Evolutionary conservation across 1,284 basidiomycete species (phyloP), one percentile per base, ranked within the genome.

Genomic region (Tylopilus sp.): DNA sequence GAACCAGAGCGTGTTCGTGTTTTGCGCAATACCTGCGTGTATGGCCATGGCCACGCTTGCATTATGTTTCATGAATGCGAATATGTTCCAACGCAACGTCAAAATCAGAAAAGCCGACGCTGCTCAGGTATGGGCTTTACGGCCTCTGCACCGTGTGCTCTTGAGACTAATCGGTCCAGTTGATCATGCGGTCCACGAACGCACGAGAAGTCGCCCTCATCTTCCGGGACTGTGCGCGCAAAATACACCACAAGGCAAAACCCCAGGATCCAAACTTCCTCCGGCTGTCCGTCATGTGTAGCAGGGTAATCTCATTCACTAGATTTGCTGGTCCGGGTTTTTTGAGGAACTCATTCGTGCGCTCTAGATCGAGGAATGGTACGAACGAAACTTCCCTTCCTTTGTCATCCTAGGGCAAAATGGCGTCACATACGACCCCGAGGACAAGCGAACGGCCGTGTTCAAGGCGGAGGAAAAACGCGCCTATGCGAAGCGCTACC

Each of bases 41-140:
- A 98, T 99, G 96, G 94, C 96, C 1, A 89, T 99, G 58, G 95
- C 97, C 6, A 99, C 95, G 7, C 75, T 99, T 23, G 82, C 89
- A 42, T 68, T 89, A 46, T 96, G 94, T 70, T 97, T 95, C 72
- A 92, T 91, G 89, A 99, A 99, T 71, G 81, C 83, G 2, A 74
- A 77, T n/a, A 89, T 99, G 74, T 84, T 97, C 69, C 79, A 89
- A 60, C 73, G 80, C 61, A 97, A 97, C 63, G 86, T 98, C 68
- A 98, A 99, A 73, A 99, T 99, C 60, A 81, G 96, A 49, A 96
- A 95, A 66, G 92, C 92, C 1, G 81, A 89, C 59, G 93, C 95
- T 29, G 91, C 94, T 5, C 65, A 74, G 59, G 92, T 93, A 58
- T 51, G 49, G 2, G 80, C 71, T 40, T 33, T 19, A 19, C 9